Percentiles rank a stretch among this genome's conserved stretches.
Conservation (phyloP, 306 rosid species). For the Quercus engelmannii region DNA sequence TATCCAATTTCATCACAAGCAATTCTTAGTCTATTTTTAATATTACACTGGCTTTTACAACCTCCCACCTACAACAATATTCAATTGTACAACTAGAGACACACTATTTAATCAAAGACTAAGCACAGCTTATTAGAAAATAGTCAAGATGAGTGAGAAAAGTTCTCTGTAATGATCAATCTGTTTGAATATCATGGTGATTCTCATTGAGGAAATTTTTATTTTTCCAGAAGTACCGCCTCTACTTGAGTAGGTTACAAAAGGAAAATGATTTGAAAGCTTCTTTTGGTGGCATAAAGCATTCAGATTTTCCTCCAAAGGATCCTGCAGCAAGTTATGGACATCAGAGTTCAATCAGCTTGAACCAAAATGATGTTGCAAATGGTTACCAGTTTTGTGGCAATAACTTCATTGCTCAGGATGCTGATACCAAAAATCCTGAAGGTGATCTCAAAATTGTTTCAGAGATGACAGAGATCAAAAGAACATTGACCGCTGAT, state of each 20-base stretch:
- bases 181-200: slow-evolving; percentile 9
- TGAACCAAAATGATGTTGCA: slow-evolving; percentile 52
- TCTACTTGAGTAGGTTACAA: slow-evolving; percentile 85
- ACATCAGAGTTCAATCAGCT: slow-evolving; percentile 37
- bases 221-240: slow-evolving; percentile 84
- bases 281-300: slow-evolving; percentile 60
- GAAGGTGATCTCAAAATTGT: slow-evolving; percentile 44
- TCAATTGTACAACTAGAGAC: not conserved
- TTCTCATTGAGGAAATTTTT: slow-evolving; percentile 21
- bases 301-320: slow-evolving; percentile 50
- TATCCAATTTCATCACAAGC: not conserved
- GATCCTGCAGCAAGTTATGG: slow-evolving; percentile 51
- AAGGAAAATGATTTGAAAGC: slow-evolving; percentile 65
- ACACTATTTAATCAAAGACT: not conserved
- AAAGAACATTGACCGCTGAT: slow-evolving; percentile 31
- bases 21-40: not conserved
- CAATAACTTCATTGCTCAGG: slow-evolving; percentile 35
- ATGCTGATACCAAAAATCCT: slow-evolving; percentile 32
- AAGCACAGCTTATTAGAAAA: not conserved
- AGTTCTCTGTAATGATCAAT: slow-evolving; percentile 1
- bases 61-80: not conserved
- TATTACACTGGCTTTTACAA: not conserved
- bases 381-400: slow-evolving; percentile 48
- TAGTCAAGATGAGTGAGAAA: not conserved
- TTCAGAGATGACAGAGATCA: slow-evolving; percentile 43